Percentiles rank a stretch among this genome's conserved stretches.
Conservation (phyloP, 768 basidiomycete species). For the Russula griseocarnosa region DNA sequence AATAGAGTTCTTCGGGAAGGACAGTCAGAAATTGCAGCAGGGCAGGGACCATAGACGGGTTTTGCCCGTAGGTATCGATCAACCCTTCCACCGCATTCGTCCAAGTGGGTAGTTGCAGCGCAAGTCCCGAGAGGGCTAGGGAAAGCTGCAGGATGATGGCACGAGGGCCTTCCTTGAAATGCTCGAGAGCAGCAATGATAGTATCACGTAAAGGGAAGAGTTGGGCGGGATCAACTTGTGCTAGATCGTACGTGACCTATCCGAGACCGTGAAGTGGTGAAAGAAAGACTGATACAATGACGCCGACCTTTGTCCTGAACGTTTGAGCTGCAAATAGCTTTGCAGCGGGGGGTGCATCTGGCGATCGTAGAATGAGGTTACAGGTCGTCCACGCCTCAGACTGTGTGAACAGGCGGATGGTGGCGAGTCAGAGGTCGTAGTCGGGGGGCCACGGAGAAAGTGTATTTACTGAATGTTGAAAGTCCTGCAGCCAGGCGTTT, state of each 20-base stretch:
- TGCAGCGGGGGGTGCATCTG: conserved; percentile 71
- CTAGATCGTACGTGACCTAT: conserved; percentile 93
- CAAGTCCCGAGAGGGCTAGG: conserved; percentile 84
- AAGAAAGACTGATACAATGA: neutral
- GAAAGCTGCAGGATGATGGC: conserved; percentile 86
- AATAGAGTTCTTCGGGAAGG: conserved; percentile 82
- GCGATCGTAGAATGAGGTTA: conserved; percentile 81
- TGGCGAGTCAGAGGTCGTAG: conserved; percentile 61
- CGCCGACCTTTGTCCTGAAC: conserved; percentile 83
- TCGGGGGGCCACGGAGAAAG: conserved; percentile 59
- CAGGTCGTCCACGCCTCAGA: conserved; percentile 95
- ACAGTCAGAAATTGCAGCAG: conserved; percentile 87
- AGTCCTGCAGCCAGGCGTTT: conserved; percentile 95
- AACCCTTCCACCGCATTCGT: conserved; percentile 70
- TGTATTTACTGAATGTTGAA: conserved; percentile 97
- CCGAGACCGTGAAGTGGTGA: conserved; percentile 28
- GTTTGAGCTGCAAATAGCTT: conserved; percentile 97
- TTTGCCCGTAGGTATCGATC: conserved; percentile 81
- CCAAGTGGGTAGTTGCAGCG: conserved; percentile 88
- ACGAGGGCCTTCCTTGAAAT: conserved; percentile 71
- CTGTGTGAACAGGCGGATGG: conserved; percentile 65
- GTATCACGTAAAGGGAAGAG: conserved; percentile 83
- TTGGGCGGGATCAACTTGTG: conserved; percentile 74
- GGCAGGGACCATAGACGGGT: conserved; percentile 77
- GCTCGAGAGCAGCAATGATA: conserved; percentile 68